phyloP scores from a whole-genome alignment of 192 early-diverging fungal genomes.

The Rhizoclosmatium globosum region DNA sequence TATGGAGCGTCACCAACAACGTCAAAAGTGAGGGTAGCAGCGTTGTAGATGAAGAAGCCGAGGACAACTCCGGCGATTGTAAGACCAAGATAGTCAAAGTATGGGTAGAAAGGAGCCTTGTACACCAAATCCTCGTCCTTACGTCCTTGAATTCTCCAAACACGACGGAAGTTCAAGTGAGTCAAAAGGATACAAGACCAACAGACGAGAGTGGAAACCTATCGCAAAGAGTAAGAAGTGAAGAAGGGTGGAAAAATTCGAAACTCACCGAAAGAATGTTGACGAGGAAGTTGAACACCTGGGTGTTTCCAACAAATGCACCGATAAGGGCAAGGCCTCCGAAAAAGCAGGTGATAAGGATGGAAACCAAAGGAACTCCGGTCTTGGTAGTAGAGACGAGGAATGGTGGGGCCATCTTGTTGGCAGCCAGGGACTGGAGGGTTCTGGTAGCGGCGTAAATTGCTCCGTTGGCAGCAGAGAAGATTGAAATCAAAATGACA shows the following conservation, averaged over 20 bases:
- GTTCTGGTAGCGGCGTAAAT: slow-evolving; percentile 76
- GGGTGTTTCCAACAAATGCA: slow-evolving; percentile 58
- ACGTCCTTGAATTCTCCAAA: slow-evolving; percentile 32
- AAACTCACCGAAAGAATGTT: slow-evolving; percentile 37
- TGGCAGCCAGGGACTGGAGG: slow-evolving; percentile 65
- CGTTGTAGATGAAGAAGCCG: slow-evolving; percentile 32
- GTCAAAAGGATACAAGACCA: slow-evolving; percentile 54
- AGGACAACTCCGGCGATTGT: slow-evolving; percentile 31
- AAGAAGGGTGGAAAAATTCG: too few species aligned
- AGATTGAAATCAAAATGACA: slow-evolving; percentile 72
- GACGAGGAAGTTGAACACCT: slow-evolving; percentile 55
- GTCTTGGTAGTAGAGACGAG: slow-evolving; percentile 52
- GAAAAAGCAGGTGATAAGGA: slow-evolving; percentile 61
- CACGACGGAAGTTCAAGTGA: slow-evolving; percentile 53
- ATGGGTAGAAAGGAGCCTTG: slow-evolving; percentile 33
- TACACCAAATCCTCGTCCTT: slow-evolving; percentile 28
- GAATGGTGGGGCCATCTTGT: slow-evolving; percentile 69
- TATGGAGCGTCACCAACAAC: slow-evolving; percentile 20
- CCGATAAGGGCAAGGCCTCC: slow-evolving; percentile 68
- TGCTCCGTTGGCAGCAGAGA: slow-evolving; percentile 79
- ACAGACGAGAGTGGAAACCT: slow-evolving; percentile 39
- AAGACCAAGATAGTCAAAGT: slow-evolving; percentile 32
- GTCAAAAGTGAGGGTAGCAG: background rate
- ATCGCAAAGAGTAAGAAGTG: too few species aligned
- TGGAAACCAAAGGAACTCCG: slow-evolving; percentile 71